Conservation (phyloP, 164 flowering plant genomes). For the Piper longum region DNA sequence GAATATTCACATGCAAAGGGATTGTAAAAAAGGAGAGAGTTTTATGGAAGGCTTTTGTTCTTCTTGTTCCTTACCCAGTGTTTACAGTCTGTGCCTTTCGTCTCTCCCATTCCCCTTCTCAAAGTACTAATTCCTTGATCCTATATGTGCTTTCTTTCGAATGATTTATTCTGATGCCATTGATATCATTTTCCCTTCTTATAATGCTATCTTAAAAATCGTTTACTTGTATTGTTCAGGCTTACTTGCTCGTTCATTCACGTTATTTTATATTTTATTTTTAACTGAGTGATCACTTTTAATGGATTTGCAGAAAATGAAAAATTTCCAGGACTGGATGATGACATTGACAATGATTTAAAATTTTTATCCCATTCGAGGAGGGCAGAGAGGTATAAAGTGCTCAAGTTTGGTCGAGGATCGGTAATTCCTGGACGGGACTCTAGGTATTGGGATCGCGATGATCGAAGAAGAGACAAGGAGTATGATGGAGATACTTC, state of each 20-base stretch:
- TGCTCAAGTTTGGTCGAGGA: constrained; percentile 66
- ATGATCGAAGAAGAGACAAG: constrained; percentile 90
- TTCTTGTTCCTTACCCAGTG: too few relatives aligned
- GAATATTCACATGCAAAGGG: too few relatives aligned
- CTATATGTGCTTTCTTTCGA: background rate
- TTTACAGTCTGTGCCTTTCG: too few relatives aligned
- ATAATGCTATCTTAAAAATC: background rate
- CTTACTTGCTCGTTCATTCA: background rate
- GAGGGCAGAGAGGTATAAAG: constrained; percentile 25
- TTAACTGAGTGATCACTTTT: constrained; percentile 2
- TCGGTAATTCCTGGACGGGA: constrained; percentile 59
- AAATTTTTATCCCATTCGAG: constrained; percentile 71
- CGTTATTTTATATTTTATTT: background rate
- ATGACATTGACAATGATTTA: constrained; percentile 27
- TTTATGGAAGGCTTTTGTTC: too few relatives aligned
- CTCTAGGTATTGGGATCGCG: constrained; percentile 92
- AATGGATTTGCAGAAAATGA: constrained; percentile 31
- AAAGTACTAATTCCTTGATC: too few relatives aligned
- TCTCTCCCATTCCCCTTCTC: too few relatives aligned
- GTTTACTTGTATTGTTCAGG: background rate
- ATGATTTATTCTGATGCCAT: background rate
- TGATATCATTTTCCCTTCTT: too few relatives aligned
- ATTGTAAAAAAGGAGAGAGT: too few relatives aligned
- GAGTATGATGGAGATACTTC: constrained; percentile 65
- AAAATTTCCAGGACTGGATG: constrained; percentile 26